These are phyloP conservation scores for Phytophthora aleatoria DNA, from an alignment of 352 stramenopile genomes.

Conservation along the genomic window DNA sequence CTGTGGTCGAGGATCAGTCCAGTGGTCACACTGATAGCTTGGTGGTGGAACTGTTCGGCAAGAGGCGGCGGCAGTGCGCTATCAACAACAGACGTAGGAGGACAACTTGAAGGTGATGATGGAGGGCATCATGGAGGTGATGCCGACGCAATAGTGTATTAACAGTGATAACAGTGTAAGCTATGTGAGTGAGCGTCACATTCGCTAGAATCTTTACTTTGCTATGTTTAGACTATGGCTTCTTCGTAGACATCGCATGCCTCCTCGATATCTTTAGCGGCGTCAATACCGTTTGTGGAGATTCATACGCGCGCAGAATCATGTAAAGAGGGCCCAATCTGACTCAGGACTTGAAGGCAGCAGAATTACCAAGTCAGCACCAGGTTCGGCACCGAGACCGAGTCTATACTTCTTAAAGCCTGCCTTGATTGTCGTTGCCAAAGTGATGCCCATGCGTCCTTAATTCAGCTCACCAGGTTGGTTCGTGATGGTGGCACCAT, in stretches of 20 bases:
- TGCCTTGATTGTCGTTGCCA: background rate
- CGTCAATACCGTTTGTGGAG: background rate
- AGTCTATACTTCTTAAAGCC: background rate
- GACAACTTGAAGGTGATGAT: background rate
- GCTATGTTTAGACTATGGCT: background rate
- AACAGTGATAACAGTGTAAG: background rate
- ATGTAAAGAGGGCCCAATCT: background rate
- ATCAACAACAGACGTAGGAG: background rate
- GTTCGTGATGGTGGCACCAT: background rate
- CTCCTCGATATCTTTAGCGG: background rate
- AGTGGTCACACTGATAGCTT: background rate
- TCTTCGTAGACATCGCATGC: background rate
- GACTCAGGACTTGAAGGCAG: background rate
- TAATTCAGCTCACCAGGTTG: conserved; percentile 4
- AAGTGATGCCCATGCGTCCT: background rate
- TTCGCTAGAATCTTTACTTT: background rate
- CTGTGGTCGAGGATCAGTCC: background rate
- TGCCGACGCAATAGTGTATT: background rate
- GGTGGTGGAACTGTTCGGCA: background rate
- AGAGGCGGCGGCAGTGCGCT: background rate
- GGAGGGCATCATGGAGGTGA: background rate
- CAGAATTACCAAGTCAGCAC: background rate
- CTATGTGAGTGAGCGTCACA: background rate
- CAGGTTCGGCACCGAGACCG: background rate
- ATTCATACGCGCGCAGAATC: background rate